phyloP scores from a whole-genome alignment of 2,329 filamentous ascomycete species.

The Paraphaeosphaeria minitans region DNA sequence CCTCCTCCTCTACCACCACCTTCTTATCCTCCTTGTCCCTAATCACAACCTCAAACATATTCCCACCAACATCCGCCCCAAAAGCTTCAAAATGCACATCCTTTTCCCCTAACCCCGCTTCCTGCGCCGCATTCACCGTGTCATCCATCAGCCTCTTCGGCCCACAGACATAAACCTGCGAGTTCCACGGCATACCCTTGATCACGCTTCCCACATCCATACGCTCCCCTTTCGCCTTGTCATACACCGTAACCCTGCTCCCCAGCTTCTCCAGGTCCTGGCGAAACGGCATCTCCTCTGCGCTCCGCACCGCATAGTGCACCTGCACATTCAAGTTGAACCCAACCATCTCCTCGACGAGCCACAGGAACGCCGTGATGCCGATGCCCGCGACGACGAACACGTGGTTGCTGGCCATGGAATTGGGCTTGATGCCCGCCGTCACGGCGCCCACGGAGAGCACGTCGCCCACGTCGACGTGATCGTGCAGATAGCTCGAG shows the following conservation, averaged over 20 bases:
- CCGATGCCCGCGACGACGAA: slow-evolving; percentile 10
- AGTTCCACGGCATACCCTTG: slow-evolving; percentile 1
- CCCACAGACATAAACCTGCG: slow-evolving; percentile 7
- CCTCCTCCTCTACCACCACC: slow-evolving; percentile 5
- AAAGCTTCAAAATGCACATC: slow-evolving; percentile 11
- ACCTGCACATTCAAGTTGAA: slow-evolving; percentile 9
- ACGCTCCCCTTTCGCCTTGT: slow-evolving; percentile 6
- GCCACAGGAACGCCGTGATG: slow-evolving; percentile 11
- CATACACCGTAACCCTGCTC: background rate
- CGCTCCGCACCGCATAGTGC: slow-evolving; percentile 8
- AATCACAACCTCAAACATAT: slow-evolving; percentile 6
- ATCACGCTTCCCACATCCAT: background rate
- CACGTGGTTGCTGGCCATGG: slow-evolving; percentile 11
- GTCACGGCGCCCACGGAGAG: slow-evolving; percentile 6
- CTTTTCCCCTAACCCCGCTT: background rate
- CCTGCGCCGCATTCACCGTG: background rate
- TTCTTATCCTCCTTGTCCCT: background rate
- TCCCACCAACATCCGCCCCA: slow-evolving; percentile 1
- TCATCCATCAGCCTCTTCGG: slow-evolving; percentile 9
- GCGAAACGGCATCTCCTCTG: slow-evolving; percentile 4
- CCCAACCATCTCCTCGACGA: background rate
- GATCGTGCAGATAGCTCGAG: slow-evolving; percentile 4
- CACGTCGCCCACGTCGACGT: background rate
- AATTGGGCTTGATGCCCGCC: background rate
- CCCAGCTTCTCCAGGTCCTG: background rate